Evolutionary conservation across 768 basidiomycete species (phyloP).

Genomic region (Tricholomella constricta): DNA sequence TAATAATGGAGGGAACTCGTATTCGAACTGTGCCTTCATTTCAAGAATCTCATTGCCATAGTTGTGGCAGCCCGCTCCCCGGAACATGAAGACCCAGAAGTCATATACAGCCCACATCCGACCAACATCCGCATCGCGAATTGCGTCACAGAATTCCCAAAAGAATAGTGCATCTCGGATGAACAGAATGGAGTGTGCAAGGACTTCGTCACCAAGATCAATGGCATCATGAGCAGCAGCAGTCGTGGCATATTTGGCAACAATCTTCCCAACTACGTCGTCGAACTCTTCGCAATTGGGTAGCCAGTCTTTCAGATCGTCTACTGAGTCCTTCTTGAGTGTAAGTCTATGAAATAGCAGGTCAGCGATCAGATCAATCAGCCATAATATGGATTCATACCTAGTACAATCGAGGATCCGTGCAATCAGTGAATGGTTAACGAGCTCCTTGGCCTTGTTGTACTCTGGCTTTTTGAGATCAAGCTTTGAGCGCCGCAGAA

Average conservation of each 20-base stretch:
- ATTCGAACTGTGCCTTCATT: slow-evolving; percentile 16
- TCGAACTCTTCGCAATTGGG: too few relatives aligned
- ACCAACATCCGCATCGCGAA: slow-evolving; percentile 18
- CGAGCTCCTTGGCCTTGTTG: background rate
- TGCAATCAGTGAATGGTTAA: slow-evolving; percentile 2
- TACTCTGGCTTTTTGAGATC: slow-evolving; percentile 17
- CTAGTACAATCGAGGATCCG: background rate
- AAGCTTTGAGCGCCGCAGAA: slow-evolving; percentile 7
- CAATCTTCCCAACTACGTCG: slow-evolving; percentile 1
- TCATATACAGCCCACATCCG: slow-evolving; percentile 16
- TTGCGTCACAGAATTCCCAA: slow-evolving; percentile 18
- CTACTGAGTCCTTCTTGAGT: too few relatives aligned
- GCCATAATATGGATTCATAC: background rate
- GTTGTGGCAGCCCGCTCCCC: slow-evolving; percentile 16
- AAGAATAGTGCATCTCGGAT: slow-evolving; percentile 14
- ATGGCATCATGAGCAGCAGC: slow-evolving; percentile 13
- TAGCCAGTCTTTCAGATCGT: too few relatives aligned
- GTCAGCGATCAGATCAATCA: too few relatives aligned
- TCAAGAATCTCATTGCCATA: slow-evolving; percentile 16
- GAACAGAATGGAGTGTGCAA: slow-evolving; percentile 15
- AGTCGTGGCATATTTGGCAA: slow-evolving; percentile 2
- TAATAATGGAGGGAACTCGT: slow-evolving; percentile 7
- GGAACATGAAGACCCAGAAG: slow-evolving; percentile 17
- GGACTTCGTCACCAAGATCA: slow-evolving; percentile 7
- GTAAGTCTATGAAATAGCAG: too few relatives aligned